Evolutionary conservation across 1,284 basidiomycete genomes (phyloP).

Genomic region (Pseudozyma tsukubaensis): DNA sequence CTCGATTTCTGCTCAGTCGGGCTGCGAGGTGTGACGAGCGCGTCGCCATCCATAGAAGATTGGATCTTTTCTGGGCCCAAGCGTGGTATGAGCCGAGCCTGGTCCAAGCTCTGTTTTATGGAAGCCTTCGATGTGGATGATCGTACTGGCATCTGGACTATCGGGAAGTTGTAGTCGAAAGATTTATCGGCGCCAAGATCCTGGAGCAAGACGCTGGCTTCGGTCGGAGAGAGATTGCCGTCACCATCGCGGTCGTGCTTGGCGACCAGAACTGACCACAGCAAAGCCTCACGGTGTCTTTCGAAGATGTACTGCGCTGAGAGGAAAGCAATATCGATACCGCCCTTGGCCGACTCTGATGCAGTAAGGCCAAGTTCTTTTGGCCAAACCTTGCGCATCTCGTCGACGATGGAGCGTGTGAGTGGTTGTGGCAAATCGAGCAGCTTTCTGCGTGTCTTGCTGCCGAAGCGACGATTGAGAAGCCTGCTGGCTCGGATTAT

Average conservation of each 20-base stretch:
- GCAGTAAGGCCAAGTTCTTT: not conserved
- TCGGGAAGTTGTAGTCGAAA: not conserved
- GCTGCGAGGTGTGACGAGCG: conserved; percentile 4
- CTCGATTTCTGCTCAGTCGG: not conserved
- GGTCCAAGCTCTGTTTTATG: conserved; percentile 3
- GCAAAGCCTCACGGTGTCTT: conserved; percentile 27
- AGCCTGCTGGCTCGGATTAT: conserved; percentile 12
- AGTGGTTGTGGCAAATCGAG: conserved; percentile 30
- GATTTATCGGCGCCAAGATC: conserved; percentile 16
- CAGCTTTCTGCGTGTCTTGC: conserved; percentile 14
- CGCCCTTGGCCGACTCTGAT: not conserved
- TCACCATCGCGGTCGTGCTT: conserved; percentile 36
- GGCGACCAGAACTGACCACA: conserved; percentile 42
- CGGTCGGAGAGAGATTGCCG: conserved; percentile 12
- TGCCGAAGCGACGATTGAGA: conserved; percentile 21
- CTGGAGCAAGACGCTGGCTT: conserved; percentile 16
- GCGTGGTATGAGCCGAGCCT: not conserved
- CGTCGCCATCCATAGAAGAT: conserved; percentile 22
- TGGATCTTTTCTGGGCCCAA: conserved; percentile 8
- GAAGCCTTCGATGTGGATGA: not conserved
- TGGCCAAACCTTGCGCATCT: conserved; percentile 23
- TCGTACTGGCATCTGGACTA: conserved; percentile 5
- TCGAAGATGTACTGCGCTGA: conserved; percentile 28
- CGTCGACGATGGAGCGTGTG: conserved; percentile 7
- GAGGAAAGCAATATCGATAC: conserved; percentile 18